Base-by-base conservation (phyloP, 179 eudicot species). In the Corrigiola litoralis region DNA sequence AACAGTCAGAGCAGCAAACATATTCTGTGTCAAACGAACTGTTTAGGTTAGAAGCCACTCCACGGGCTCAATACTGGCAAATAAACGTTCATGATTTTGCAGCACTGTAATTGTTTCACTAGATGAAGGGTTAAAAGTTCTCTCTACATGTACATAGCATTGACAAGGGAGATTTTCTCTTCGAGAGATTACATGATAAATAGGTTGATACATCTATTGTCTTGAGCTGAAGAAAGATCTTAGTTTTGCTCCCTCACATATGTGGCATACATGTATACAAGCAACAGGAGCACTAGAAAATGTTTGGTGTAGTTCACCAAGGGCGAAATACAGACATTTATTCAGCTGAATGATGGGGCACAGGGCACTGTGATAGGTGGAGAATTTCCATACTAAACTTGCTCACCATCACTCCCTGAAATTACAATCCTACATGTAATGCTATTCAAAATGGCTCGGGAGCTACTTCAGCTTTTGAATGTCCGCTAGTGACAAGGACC, bases 381-480 rank as follows among this genome's bases (percentile, higher is more conserved):
- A 42, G 38, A 55, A 28, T 46, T 68, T 61, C 48, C 37, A 62
- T 24, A 53, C 58, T 32, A 58, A 49, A 44, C 56, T 33, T 25
- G 20, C 37, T 25, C 54, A 47, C 41, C 32, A 41, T 27, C n/a
- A 33, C 41, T 21, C 40, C 46, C 33, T 45, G 10, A 64, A 60
- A 34, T 53, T 27, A 57, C 67, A 49, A 23, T 44, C 41, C 13
- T 33, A 21, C 25, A 29, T 12, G n/a, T 36, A 21, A n/a, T 21
- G 70, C 67, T 50, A 17, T 40, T 51, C 60, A 71, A 46, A 65
- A n/a, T 32, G 87, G 87, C 59, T 91, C 91, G 0, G 96, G 86
- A 63, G 70, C 82, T n/a, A 84, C 87, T 65, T 82, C 97, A 49
- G 88, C 82, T 50, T 71, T 78, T 21, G 75, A 50, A 64, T 70